Conservation (phyloP, 106 monocot species). For the Alisma plantagoaquatica region DNA sequence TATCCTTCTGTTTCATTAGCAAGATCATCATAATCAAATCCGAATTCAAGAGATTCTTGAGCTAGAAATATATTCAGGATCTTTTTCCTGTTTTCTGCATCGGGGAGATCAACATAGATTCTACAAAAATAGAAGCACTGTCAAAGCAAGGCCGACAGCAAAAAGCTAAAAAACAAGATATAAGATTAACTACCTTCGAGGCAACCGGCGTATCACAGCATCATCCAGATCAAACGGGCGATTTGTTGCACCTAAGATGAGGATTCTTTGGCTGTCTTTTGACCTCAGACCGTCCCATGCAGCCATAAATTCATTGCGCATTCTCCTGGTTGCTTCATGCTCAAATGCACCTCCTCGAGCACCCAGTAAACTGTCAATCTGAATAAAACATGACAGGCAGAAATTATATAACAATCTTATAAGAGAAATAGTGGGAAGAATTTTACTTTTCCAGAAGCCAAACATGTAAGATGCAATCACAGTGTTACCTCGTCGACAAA, state of each 20-base stretch:
- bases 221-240: constrained; percentile 99
- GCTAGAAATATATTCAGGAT: constrained; percentile 73
- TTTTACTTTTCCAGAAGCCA: no score
- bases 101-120: constrained; percentile 92
- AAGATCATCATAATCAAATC: constrained; percentile 63
- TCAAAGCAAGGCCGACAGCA: neutral
- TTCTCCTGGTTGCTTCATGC: constrained; percentile 93
- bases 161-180: neutral
- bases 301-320: constrained; percentile 98
- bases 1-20: constrained; percentile 96
- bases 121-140: constrained; percentile 17
- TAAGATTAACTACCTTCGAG: constrained; percentile 60
- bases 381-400: no score
- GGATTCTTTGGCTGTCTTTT: constrained; percentile 90
- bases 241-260: constrained; percentile 95
- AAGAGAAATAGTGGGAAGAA: no score
- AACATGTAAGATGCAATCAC: neutral
- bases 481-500: constrained; percentile 93
- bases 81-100: constrained; percentile 70
- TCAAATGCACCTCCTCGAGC: constrained; percentile 90
- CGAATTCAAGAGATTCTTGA: constrained; percentile 58
- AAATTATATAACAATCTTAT: no score
- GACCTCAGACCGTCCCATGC: constrained; percentile 97
- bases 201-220: constrained; percentile 95
- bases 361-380: constrained; percentile 96